Evolutionary conservation across 2,329 filamentous ascomycete species (phyloP).

Genomic region (Capronia coronata): DNA sequence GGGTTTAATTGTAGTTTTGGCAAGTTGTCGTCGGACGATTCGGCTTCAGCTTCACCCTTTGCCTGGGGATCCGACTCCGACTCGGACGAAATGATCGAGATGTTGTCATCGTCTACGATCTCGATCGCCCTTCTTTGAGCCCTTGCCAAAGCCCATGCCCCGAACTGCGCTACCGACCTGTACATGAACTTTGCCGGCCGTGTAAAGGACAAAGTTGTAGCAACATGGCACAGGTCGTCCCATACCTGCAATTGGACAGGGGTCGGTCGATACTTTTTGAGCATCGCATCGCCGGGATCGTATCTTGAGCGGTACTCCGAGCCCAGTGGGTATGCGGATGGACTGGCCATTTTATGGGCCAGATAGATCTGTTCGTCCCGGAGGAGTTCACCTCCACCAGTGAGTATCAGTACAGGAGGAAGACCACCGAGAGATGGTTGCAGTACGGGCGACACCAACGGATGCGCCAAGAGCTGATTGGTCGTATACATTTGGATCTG

Average conservation of each 20-base stretch:
- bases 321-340: constrained; percentile 65
- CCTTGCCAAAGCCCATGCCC: constrained; percentile 79
- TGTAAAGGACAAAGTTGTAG: constrained; percentile 89
- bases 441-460: constrained; percentile 80
- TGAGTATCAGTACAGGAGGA: constrained; percentile 77
- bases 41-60: constrained; percentile 12
- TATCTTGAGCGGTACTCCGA: constrained; percentile 57
- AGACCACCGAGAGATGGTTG: constrained; percentile 85
- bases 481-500: constrained; percentile 87
- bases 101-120: constrained; percentile 69
- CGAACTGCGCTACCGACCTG: constrained; percentile 83
- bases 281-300: constrained; percentile 47
- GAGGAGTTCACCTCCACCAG: constrained; percentile 80
- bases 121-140: constrained; percentile 76
- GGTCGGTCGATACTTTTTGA: constrained; percentile 70
- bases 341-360: constrained; percentile 89
- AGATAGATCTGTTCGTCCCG: constrained; percentile 93
- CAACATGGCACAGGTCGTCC: constrained; percentile 91
- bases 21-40: constrained; percentile 16
- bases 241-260: constrained; percentile 92
- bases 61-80: constrained; percentile 36
- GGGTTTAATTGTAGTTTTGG: constrained; percentile 25
- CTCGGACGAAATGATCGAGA: constrained; percentile 66
- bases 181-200: constrained; percentile 97
- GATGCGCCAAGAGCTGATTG: constrained; percentile 78